Evolutionary conservation across 2,329 filamentous ascomycete species (phyloP), one percentile per base, ranked within the genome.

Genomic region (Fusarium sp.): DNA sequence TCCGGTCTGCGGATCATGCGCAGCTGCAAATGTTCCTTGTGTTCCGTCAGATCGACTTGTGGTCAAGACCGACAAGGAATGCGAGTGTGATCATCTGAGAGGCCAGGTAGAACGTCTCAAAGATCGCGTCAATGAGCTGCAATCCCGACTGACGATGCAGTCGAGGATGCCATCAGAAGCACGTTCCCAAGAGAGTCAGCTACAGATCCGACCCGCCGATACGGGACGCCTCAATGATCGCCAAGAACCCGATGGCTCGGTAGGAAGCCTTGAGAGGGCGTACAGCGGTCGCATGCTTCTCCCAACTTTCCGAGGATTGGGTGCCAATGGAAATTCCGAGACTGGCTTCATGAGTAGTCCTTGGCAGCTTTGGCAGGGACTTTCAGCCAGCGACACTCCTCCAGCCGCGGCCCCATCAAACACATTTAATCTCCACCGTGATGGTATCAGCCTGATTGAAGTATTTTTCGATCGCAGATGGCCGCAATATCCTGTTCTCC

Each of bases 291-390:
- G 71, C 2, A 73, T 73, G 60, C 71, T 73, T 43, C 56, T 69
- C 1, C 70, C 71, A 8, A 73, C 71, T 3, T 73, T 73, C 10
- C 45, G 68, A 6, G 60, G 58, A 18, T 34, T 50, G 31, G 57
- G 36, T 4, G 20, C 38, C 0, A 50, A 42, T 7, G 60, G 65
- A 6, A 44, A 42, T 11, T 68, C 70, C 1, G 69, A 73, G 10
- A 40, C 52, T n/a, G 59, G 71, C 15, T 72, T 73, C 6, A 63
- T 58, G 38, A 73, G 68, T 10, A 70, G 71, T 2, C 51, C 71
- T 9, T 73, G 71, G 71, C 71, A 73, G 15, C 33, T 73, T 2
- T 73, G 71, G 71, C 69, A 69, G 39, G 71, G 71, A 1, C 11
- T 64, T 3, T 60, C 71, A 2, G 65, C 62, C 17, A 73, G 71